Base-by-base conservation (phyloP, 805 yeast species). In the Wickerhamiella brachini region DNA sequence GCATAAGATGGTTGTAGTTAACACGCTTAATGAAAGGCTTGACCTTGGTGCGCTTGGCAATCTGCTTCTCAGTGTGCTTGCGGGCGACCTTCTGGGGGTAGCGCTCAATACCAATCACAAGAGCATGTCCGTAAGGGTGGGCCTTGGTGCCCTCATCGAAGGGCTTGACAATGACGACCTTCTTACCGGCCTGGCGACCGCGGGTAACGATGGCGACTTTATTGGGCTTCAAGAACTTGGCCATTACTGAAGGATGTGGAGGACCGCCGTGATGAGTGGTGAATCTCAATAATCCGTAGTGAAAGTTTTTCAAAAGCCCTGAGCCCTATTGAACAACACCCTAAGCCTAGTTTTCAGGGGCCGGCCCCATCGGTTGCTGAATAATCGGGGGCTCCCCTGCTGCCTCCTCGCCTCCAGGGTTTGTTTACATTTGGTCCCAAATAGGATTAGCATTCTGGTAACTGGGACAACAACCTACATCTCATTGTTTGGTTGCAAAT, bases 131-230 rank as follows among this genome's bases (percentile, higher is more conserved):
- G 85, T 88, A 93, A 69, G 94, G 93, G 81, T 90, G 97, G 61
- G 93, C 72, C 80, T 93, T 93, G 79, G 97, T 80, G 72, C 98
- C 98, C 71, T 93, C 97, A 71, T 93, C 97, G 73, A 85, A 94
- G 66, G 96, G 93, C 77, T 86, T 88, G 72, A 93, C 89, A 71
- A 93, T 88, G 73, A 93, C 98, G 65, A 93, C 98, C 85, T 93
- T 93, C 85, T 89, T 90, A 81, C 98, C 98, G 74, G 98, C 98
- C 86, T 81, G 90, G 80, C 98, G 93, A 71, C 98, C 98, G 76
- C 97, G 90, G 76, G 89, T 95, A 74, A 93, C 89, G 78, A 93
- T 89, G 79, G 97, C 97, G 83, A 90, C 97, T 85, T 85, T 88
- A 82, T 97, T 97, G 75, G 97, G 85, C 81, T 90, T 93, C 78